phyloP scores from a whole-genome alignment of 148 eudicot species.

The Vaccinium macrocarpon region DNA sequence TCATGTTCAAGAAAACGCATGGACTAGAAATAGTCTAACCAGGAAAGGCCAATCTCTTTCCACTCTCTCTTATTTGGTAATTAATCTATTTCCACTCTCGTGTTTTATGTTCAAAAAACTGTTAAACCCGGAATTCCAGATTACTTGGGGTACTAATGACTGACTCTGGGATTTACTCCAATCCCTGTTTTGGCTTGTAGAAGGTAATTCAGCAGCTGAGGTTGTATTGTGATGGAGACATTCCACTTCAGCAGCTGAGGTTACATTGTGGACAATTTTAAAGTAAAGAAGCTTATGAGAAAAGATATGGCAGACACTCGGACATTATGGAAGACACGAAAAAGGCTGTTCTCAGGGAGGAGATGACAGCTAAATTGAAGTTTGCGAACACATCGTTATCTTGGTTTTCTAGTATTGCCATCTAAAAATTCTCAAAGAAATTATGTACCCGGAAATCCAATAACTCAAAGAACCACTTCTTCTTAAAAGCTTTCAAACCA shows the following conservation, averaged over 20 bases:
- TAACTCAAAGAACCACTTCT: neutral
- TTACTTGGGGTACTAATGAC: neutral
- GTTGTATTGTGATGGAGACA: neutral
- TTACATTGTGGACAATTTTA: neutral
- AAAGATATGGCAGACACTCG: neutral
- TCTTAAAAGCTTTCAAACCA: neutral
- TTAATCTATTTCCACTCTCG: neutral
- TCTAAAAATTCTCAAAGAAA: neutral
- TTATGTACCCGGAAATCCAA: neutral
- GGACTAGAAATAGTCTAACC: neutral
- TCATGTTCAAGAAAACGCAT: neutral
- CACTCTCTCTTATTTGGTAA: neutral
- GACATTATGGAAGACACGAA: neutral
- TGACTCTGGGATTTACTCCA: neutral
- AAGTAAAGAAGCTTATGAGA: neutral
- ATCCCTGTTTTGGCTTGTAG: neutral
- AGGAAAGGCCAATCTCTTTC: neutral
- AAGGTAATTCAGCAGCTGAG: neutral
- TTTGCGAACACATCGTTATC: neutral
- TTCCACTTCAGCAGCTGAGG: neutral
- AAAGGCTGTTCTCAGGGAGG: neutral
- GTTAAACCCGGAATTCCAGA: neutral
- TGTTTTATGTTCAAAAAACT: neutral
- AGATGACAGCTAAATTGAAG: neutral
- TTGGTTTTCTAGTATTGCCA: neutral